These are phyloP conservation scores for Astrothelium macrocarpum DNA, from an alignment of 495 filamentous ascomycete species.

Conservation along the genomic window DNA sequence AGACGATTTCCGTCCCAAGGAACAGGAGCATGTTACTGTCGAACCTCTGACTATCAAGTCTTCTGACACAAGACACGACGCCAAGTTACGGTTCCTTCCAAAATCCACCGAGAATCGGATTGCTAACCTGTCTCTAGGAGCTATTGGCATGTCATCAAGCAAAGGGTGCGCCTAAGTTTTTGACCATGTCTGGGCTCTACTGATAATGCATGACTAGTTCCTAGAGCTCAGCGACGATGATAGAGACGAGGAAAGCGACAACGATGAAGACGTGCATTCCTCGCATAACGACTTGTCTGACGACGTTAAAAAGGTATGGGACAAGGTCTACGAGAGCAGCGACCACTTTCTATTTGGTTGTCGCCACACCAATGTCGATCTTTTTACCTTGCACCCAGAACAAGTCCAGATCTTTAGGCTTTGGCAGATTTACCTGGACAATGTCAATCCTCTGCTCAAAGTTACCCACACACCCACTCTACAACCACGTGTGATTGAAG, in stretches of 20 bases:
- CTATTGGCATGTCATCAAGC: slow-evolving; percentile 42
- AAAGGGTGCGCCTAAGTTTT: slow-evolving; percentile 32
- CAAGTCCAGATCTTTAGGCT: slow-evolving; percentile 34
- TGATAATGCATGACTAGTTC: slow-evolving; percentile 15
- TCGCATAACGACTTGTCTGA: slow-evolving; percentile 13
- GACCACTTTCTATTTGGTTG: slow-evolving; percentile 45
- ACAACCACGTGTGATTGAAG: slow-evolving; percentile 33
- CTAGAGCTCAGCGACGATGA: background rate
- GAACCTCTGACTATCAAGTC: too few relatives aligned
- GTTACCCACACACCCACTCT: slow-evolving; percentile 24
- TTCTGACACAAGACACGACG: too few relatives aligned
- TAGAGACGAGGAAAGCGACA: slow-evolving; percentile 21
- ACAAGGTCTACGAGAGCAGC: slow-evolving; percentile 30
- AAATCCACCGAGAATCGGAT: too few relatives aligned
- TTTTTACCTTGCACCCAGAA: slow-evolving; percentile 41
- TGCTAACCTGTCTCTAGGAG: slow-evolving; percentile 32
- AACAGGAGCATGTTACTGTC: too few relatives aligned
- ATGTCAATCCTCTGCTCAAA: slow-evolving; percentile 26
- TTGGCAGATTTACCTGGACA: slow-evolving; percentile 27
- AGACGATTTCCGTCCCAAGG: slow-evolving; percentile 11
- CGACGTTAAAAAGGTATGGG: slow-evolving; percentile 40
- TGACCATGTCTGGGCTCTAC: slow-evolving; percentile 6
- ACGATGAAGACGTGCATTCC: slow-evolving; percentile 23
- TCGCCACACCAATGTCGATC: slow-evolving; percentile 30
- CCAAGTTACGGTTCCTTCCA: too few relatives aligned